These are phyloP conservation scores for Panaeolus papilionaceus DNA, from an alignment of 768 basidiomycete species.

Conservation along the genomic window DNA sequence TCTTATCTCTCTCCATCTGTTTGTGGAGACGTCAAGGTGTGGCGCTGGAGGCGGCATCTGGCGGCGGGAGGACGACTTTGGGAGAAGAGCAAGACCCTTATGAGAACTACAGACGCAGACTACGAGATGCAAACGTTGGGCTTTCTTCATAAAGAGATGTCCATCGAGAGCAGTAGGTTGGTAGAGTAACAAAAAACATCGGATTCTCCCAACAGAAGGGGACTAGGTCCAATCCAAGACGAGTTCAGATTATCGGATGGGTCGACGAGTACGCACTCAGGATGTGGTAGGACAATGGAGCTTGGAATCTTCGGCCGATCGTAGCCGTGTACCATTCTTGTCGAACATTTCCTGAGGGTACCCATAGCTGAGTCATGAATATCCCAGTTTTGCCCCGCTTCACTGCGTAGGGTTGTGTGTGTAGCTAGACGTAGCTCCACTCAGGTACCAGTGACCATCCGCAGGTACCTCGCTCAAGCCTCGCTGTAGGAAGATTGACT, in stretches of 20 bases:
- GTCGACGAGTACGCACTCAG: background rate
- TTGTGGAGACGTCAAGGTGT: slow-evolving; percentile 6
- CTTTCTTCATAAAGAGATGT: background rate
- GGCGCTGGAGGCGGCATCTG: slow-evolving; percentile 3
- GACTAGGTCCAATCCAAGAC: background rate
- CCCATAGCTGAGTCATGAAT: background rate
- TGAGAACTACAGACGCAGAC: background rate
- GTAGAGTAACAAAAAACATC: too few relatives aligned
- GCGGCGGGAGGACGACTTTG: background rate
- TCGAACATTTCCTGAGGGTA: background rate
- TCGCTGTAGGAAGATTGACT: background rate
- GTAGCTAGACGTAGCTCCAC: background rate
- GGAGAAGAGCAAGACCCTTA: background rate
- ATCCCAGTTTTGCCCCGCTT: background rate
- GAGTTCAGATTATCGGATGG: background rate
- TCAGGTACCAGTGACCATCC: background rate
- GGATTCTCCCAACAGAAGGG: too few relatives aligned
- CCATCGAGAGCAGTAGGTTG: background rate
- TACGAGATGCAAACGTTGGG: too few relatives aligned
- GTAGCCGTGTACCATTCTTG: background rate
- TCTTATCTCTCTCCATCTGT: background rate
- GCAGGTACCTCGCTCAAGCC: background rate
- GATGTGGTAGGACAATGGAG: background rate
- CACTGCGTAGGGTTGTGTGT: background rate
- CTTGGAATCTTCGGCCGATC: background rate